phyloP scores from a whole-genome alignment of 2,329 filamentous ascomycete species.

The Plectosphaerella plurivora region DNA sequence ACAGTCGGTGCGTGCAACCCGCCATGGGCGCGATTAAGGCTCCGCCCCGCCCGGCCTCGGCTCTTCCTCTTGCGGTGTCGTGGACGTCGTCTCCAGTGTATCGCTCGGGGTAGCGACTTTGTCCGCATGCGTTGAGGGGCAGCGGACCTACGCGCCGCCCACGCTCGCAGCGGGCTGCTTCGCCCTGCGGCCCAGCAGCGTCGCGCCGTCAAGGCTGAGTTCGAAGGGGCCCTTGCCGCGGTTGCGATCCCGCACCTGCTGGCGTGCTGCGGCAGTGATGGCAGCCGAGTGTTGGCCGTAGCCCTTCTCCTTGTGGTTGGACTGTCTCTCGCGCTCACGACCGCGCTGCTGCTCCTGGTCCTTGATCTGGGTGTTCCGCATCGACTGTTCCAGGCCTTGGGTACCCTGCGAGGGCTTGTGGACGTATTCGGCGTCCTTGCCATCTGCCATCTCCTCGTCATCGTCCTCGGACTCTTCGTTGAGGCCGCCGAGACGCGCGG shows the following conservation, averaged over 20 bases:
- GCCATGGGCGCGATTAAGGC: neutral
- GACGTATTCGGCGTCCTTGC: conserved; percentile 42
- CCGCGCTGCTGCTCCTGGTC: conserved; percentile 48
- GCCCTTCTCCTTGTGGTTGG: conserved; percentile 48
- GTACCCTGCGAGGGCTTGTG: conserved; percentile 44
- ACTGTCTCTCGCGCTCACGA: conserved; percentile 42
- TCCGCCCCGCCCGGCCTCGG: neutral
- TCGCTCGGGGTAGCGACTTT: neutral
- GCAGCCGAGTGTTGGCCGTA: conserved; percentile 87
- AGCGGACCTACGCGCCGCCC: conserved; percentile 16
- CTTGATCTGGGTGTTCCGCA: conserved; percentile 76
- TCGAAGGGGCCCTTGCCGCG: conserved; percentile 82
- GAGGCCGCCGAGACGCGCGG: conserved; percentile 52
- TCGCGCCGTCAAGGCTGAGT: conserved; percentile 85
- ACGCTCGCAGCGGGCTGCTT: conserved; percentile 47
- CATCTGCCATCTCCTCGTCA: conserved; percentile 60
- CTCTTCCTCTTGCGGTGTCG: neutral
- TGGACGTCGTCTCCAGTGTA: neutral
- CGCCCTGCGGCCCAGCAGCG: conserved; percentile 69
- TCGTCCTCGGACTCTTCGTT: conserved; percentile 66
- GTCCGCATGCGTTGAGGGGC: neutral
- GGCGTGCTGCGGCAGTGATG: conserved; percentile 77
- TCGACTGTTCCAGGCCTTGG: conserved; percentile 76
- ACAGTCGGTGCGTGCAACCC: conserved; percentile 4
- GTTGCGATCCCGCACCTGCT: conserved; percentile 66